Evolutionary conservation across 805 yeast genomes (phyloP).

Genomic region (Ogataea pini): DNA sequence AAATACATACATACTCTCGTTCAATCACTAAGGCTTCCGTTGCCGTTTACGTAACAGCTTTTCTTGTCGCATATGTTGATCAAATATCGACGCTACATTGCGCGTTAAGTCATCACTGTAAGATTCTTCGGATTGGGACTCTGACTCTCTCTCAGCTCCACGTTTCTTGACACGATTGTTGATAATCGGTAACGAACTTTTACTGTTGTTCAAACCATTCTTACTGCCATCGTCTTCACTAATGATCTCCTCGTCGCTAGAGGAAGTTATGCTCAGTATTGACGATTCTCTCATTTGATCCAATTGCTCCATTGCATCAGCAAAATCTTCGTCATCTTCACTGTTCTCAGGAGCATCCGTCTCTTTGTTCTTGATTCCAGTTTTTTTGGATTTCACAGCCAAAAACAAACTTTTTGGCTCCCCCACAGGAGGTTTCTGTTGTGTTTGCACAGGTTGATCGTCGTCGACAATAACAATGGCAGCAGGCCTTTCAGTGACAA

Average conservation of each 20-base stretch:
- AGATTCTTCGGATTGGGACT: too few species aligned
- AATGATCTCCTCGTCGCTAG: background rate
- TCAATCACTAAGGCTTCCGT: background rate
- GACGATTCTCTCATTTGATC: background rate
- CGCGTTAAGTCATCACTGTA: too few species aligned
- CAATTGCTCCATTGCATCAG: slow-evolving; percentile 1
- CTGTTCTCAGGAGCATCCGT: background rate
- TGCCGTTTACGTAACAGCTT: background rate
- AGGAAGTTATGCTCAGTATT: background rate
- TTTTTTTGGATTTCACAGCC: background rate
- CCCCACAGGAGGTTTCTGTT: background rate
- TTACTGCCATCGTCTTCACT: too few species aligned
- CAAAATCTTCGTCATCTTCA: background rate
- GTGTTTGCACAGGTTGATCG: background rate
- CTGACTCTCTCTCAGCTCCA: too few species aligned
- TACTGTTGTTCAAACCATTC: too few species aligned
- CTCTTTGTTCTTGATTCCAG: background rate
- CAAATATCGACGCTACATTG: too few species aligned
- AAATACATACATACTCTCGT: background rate
- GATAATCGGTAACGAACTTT: too few species aligned
- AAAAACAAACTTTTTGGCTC: background rate
- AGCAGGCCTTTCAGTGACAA: background rate
- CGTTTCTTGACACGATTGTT: too few species aligned
- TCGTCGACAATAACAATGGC: background rate
- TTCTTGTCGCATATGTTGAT: too few species aligned